phyloP scores from a whole-genome alignment of 768 basidiomycete species.

The Hygrocybe coccinea region DNA sequence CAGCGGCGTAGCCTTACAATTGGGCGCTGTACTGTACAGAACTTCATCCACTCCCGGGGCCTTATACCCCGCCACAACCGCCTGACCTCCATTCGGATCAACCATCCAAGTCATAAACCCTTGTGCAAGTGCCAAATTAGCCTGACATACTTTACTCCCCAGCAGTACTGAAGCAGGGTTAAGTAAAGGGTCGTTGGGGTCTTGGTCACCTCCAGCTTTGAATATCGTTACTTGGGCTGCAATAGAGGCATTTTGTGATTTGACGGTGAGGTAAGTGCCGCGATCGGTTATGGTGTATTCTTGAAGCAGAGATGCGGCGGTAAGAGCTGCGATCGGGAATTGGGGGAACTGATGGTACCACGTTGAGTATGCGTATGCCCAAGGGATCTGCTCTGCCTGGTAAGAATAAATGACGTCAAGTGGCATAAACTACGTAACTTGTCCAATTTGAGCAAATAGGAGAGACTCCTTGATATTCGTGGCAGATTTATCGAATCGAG shows the following conservation, averaged over 20 bases:
- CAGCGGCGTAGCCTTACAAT: background rate
- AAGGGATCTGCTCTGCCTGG: slow-evolving; percentile 40
- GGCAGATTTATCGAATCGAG: slow-evolving; percentile 54
- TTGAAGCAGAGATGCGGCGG: slow-evolving; percentile 41
- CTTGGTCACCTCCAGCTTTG: slow-evolving; percentile 36
- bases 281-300: slow-evolving; percentile 54
- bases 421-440: slow-evolving; percentile 27
- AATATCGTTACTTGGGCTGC: slow-evolving; percentile 34
- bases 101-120: slow-evolving; percentile 45
- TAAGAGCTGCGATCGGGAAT: slow-evolving; percentile 47
- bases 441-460: slow-evolving; percentile 47
- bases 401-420: background rate
- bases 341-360: slow-evolving; percentile 59
- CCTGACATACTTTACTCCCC: slow-evolving; percentile 24
- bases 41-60: slow-evolving; percentile 24
- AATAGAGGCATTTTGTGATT: slow-evolving; percentile 18
- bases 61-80: slow-evolving; percentile 37
- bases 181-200: slow-evolving; percentile 38
- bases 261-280: slow-evolving; percentile 46
- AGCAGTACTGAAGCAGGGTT: slow-evolving; percentile 46
- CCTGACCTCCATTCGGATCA: slow-evolving; percentile 38
- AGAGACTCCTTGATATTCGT: slow-evolving; percentile 55
- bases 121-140: slow-evolving; percentile 27
- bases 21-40: slow-evolving; percentile 31
- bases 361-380: slow-evolving; percentile 46